Evolutionary conservation across 2,329 filamentous ascomycete species (phyloP).

Genomic region (Fusarium dlaminii): DNA sequence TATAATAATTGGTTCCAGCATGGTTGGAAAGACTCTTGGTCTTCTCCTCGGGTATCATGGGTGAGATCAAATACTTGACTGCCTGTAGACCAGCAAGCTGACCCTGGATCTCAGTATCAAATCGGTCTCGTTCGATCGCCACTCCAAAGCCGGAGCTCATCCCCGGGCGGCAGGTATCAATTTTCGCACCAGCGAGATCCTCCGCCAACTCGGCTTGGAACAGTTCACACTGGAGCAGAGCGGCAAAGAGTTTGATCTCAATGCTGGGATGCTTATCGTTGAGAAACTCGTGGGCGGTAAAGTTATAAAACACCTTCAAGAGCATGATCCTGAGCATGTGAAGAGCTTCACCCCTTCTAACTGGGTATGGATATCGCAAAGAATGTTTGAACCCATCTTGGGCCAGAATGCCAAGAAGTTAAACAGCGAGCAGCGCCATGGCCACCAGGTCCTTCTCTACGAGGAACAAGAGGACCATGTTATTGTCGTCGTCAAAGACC

Average conservation of each 20-base stretch:
- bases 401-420: background rate
- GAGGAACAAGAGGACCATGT: background rate
- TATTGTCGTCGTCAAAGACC: background rate
- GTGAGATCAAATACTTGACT: background rate
- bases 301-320: background rate
- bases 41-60: background rate
- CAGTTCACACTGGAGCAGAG: background rate
- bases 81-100: rapidly evolving
- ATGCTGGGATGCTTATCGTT: background rate
- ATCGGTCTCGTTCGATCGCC: background rate
- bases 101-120: background rate
- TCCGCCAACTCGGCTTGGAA: background rate
- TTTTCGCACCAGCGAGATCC: background rate
- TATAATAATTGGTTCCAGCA: background rate
- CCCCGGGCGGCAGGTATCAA: background rate
- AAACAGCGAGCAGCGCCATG: background rate
- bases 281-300: background rate
- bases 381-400: background rate
- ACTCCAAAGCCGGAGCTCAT: background rate
- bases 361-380: background rate
- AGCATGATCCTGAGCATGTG: background rate
- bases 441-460: background rate
- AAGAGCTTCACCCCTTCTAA: background rate
- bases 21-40: background rate
- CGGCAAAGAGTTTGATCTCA: background rate